These are phyloP conservation scores for Babesia gibsoni DNA, from an alignment of 169 alveolate genomes.

Conservation along the genomic window DNA sequence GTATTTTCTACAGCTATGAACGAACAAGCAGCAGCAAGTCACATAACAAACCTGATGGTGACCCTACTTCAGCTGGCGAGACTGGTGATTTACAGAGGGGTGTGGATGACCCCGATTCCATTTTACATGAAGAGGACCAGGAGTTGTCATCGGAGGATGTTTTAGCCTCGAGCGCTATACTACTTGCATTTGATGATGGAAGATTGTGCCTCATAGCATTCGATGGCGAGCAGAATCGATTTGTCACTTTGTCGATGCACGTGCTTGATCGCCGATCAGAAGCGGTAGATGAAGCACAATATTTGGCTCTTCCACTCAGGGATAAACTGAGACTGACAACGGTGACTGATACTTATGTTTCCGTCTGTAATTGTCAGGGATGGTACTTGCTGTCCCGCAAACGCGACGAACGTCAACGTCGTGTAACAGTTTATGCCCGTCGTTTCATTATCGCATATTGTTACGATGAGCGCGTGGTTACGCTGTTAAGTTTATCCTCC, in stretches of 20 bases:
- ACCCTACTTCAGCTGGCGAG: too few species aligned
- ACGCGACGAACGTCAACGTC: neutral
- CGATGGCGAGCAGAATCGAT: constrained; percentile 4
- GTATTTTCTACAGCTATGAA: constrained; percentile 17
- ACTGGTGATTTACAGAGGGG: too few species aligned
- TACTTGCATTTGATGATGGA: constrained; percentile 24
- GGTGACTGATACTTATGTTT: neutral
- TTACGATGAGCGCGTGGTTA: constrained; percentile 11
- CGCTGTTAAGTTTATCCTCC: neutral
- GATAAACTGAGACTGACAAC: constrained; percentile 7
- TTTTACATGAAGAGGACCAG: neutral
- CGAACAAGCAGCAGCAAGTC: neutral
- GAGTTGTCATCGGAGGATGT: neutral
- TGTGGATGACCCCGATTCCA: neutral
- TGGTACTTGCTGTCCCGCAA: constrained; percentile 1
- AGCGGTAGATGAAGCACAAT: neutral
- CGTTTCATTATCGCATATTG: constrained; percentile 14
- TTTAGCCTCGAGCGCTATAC: constrained; percentile 24
- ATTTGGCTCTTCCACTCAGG: neutral
- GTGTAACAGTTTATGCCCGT: neutral
- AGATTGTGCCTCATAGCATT: neutral
- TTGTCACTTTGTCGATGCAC: constrained; percentile 45
- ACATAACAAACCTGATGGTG: too few species aligned
- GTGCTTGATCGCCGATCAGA: neutral
- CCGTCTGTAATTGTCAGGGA: neutral